Evolutionary conservation across 257 asterid species (phyloP).

Genomic region (Scutellaria barbata): DNA sequence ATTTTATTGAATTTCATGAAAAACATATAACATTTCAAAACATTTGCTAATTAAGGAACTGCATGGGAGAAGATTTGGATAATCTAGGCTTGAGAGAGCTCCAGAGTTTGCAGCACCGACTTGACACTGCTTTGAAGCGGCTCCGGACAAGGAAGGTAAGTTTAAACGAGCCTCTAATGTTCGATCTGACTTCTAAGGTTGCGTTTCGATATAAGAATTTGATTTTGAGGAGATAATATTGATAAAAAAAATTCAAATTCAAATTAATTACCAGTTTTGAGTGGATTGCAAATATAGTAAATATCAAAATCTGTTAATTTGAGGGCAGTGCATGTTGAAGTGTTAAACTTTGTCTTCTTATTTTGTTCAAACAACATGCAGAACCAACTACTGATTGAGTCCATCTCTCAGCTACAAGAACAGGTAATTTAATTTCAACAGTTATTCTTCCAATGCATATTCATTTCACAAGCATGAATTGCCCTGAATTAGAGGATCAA

Average conservation of each 20-base stretch:
- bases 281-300: too few relatives aligned
- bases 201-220: neutral
- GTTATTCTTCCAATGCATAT: neutral
- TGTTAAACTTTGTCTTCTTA: too few relatives aligned
- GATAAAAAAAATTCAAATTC: too few relatives aligned
- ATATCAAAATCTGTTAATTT: neutral
- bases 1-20: too few relatives aligned
- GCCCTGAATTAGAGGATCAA: neutral
- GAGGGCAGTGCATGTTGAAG: too few relatives aligned
- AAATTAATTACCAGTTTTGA: too few relatives aligned
- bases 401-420: constrained; percentile 70
- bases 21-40: too few relatives aligned
- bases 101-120: constrained; percentile 73
- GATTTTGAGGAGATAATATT: neutral
- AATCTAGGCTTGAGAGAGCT: constrained; percentile 74
- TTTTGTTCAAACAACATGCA: constrained; percentile 29
- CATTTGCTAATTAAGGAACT: constrained; percentile 44
- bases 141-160: constrained; percentile 62
- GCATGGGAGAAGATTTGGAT: constrained; percentile 67
- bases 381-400: constrained; percentile 76
- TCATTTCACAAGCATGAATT: neutral
- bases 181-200: neutral
- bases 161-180: too few relatives aligned
- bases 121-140: constrained; percentile 65
- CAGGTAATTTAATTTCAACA: constrained; percentile 44